Evolutionary conservation across 139 green algal genomes (phyloP).

Genomic region (Chlamydomonas sphaeroides): DNA sequence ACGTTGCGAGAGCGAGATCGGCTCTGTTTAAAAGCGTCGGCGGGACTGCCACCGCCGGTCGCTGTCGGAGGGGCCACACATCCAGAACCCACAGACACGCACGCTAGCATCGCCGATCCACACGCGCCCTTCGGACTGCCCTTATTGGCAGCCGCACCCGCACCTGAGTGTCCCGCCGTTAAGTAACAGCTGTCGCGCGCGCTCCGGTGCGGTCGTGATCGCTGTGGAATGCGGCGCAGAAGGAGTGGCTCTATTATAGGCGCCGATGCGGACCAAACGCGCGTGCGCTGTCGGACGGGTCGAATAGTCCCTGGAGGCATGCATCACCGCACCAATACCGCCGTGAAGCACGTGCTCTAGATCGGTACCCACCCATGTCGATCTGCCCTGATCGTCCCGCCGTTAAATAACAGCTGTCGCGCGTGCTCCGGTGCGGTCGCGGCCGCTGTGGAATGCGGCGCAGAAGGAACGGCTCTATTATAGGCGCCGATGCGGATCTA

Average conservation of each 20-base stretch:
- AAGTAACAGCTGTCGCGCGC: not conserved
- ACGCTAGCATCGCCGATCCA: too few relatives aligned
- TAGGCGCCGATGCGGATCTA: not conserved
- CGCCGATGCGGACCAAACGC: not conserved
- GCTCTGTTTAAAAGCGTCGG: slow-evolving; percentile 5
- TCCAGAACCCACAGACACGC: not conserved
- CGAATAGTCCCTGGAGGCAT: too few relatives aligned
- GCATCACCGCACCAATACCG: too few relatives aligned
- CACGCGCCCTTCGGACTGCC: too few relatives aligned
- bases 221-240: not conserved
- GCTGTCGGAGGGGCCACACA: slow-evolving; percentile 6
- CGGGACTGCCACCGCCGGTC: too few relatives aligned
- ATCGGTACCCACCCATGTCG: too few relatives aligned
- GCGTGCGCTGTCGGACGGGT: not conserved
- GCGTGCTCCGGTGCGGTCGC: not conserved
- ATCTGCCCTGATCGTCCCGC: too few relatives aligned
- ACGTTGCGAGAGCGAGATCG: not conserved
- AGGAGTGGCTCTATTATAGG: not conserved
- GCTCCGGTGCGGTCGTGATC: not conserved
- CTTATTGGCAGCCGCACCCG: too few relatives aligned
- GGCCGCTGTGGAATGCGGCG: not conserved
- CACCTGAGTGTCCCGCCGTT: too few relatives aligned
- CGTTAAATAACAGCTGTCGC: not conserved
- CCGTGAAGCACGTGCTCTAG: too few relatives aligned
- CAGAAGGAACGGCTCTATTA: not conserved